phyloP scores from a whole-genome alignment of 371 early-diverging fungal species.

The Mortierella sp. region DNA sequence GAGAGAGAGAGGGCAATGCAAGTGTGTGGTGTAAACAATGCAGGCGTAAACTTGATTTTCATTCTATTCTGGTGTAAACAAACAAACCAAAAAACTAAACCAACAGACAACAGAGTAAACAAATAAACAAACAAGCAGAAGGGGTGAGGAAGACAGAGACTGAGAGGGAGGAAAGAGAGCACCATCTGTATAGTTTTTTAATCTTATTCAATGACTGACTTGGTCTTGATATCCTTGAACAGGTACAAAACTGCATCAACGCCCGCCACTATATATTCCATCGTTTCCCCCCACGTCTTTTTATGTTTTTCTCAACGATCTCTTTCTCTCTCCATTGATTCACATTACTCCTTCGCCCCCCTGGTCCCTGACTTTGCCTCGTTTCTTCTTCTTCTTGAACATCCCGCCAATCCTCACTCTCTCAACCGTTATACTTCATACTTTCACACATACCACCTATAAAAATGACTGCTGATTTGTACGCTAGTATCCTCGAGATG shows the following conservation, averaged over 20 bases:
- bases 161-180: not conserved
- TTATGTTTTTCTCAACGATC: not conserved
- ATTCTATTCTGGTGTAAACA: not conserved
- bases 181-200: not conserved
- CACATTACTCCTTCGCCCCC: not conserved
- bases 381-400: not conserved
- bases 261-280: conserved; percentile 8
- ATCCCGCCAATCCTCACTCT: not conserved
- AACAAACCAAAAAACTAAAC: not conserved
- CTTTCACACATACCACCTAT: not conserved
- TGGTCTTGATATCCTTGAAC: too few relatives aligned
- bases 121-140: not conserved
- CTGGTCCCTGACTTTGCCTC: not conserved
- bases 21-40: not conserved
- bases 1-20: not conserved
- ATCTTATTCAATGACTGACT: conserved; percentile 8
- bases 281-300: conserved; percentile 1
- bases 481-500: conserved; percentile 71
- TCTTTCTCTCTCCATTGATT: not conserved
- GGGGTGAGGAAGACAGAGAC: not conserved
- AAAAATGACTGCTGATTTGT: conserved; percentile 77
- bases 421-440: not conserved
- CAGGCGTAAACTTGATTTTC: not conserved
- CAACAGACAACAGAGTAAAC: not conserved
- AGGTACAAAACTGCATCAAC: too few relatives aligned